Conservation (phyloP, 2,329 filamentous ascomycete species). For the Ophiostoma ips region DNA sequence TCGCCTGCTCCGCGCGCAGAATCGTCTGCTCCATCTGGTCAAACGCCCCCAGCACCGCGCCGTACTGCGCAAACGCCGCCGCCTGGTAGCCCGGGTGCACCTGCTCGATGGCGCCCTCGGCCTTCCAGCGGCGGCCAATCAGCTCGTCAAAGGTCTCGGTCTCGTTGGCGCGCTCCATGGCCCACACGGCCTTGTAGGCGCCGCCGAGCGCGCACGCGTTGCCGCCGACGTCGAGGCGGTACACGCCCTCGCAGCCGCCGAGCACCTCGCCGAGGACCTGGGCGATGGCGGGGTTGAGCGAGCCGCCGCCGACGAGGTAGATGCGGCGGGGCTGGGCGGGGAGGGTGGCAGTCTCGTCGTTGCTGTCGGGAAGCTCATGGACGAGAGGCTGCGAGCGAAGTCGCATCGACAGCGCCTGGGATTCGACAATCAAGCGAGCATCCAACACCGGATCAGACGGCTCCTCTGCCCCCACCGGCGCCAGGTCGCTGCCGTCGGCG, state of each 20-base stretch:
- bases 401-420: slow-evolving; percentile 83
- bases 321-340: slow-evolving; percentile 78
- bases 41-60: slow-evolving; percentile 61
- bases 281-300: slow-evolving; percentile 78
- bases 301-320: slow-evolving; percentile 89
- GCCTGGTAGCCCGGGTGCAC: slow-evolving; percentile 69
- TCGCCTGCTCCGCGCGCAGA: slow-evolving; percentile 28
- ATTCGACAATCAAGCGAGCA: slow-evolving; percentile 78
- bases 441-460: slow-evolving; percentile 39
- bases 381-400: slow-evolving; percentile 72
- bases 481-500: slow-evolving; percentile 38
- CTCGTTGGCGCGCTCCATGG: slow-evolving; percentile 51
- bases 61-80: slow-evolving; percentile 65
- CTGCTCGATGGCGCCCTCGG: slow-evolving; percentile 68
- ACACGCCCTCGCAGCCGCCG: slow-evolving; percentile 79
- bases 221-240: slow-evolving; percentile 82
- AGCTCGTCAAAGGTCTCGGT: slow-evolving; percentile 78
- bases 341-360: slow-evolving; percentile 23
- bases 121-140: slow-evolving; percentile 71
- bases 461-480: neutral
- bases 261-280: slow-evolving; percentile 75
- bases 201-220: slow-evolving; percentile 90
- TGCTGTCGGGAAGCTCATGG: slow-evolving; percentile 26
- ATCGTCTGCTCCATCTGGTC: slow-evolving; percentile 59
- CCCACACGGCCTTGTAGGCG: slow-evolving; percentile 95